phyloP scores from a whole-genome alignment of 129 eudicot genomes.

The Escallonia rubra region DNA sequence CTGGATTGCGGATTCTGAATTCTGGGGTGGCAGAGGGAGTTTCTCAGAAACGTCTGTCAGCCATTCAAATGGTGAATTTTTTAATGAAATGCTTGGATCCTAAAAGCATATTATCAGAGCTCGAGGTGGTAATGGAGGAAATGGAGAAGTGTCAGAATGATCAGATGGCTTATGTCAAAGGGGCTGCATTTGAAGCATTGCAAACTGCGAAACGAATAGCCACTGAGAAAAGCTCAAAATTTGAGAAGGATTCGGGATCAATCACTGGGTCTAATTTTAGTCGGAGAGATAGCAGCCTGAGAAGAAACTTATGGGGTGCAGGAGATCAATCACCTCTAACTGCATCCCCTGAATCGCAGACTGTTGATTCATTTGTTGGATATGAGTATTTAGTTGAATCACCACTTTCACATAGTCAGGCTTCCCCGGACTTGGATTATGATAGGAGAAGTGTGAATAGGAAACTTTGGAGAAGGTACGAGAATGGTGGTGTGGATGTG shows the following conservation, averaged over 20 bases:
- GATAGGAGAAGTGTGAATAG: constrained; percentile 46
- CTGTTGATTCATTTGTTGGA: constrained; percentile 53
- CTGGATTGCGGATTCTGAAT: constrained; percentile 61
- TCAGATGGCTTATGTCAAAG: constrained; percentile 78
- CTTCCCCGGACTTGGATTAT: constrained; percentile 18
- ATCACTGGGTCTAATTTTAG: constrained; percentile 40
- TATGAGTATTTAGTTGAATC: constrained; percentile 42
- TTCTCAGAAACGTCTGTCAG: constrained; percentile 68
- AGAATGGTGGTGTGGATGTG: constrained; percentile 45
- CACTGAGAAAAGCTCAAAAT: constrained; percentile 39
- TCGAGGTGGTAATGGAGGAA: constrained; percentile 58
- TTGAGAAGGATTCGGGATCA: constrained; percentile 30
- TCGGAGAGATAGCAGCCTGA: constrained; percentile 26
- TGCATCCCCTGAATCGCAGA: constrained; percentile 73
- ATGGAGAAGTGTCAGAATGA: constrained; percentile 78
- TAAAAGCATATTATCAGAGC: constrained; percentile 64
- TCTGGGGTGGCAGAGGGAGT: constrained; percentile 50
- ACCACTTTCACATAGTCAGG: constrained; percentile 42
- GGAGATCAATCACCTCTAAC: constrained; percentile 48
- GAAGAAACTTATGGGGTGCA: constrained; percentile 24
- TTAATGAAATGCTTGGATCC: constrained; percentile 82
- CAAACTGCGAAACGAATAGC: constrained; percentile 68
- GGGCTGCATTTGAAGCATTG: constrained; percentile 83
- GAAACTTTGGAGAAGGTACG: constrained; percentile 54
- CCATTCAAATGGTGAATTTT: constrained; percentile 86